phyloP scores from a whole-genome alignment of 352 stramenopile genomes.

The Phytophthora megakarya region DNA sequence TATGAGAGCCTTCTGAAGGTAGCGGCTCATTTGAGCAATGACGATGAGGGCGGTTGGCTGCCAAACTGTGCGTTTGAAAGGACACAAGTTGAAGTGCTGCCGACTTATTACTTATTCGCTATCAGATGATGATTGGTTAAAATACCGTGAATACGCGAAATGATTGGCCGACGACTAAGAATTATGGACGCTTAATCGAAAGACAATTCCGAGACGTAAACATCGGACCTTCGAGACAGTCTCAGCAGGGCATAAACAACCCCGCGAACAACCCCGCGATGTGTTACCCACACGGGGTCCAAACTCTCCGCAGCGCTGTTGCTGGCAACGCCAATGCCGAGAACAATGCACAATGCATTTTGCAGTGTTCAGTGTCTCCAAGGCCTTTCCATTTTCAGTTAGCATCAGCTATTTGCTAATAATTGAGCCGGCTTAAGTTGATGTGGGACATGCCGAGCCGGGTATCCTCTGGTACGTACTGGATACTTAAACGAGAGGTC shows the following conservation, averaged over 20 bases:
- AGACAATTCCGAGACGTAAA: conserved; percentile 8
- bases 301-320: neutral
- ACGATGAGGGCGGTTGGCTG: no score
- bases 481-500: conserved; percentile 1
- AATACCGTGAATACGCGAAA: neutral
- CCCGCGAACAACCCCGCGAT: conserved; percentile 12
- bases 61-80: neutral
- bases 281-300: conserved; percentile 5
- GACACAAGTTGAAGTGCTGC: conserved; percentile 20
- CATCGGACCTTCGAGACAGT: conserved; percentile 18
- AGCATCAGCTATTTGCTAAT: conserved; percentile 3
- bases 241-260: conserved; percentile 17
- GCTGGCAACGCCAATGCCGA: neutral
- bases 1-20: neutral
- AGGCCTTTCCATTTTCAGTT: conserved; percentile 1
- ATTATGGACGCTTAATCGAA: conserved; percentile 12
- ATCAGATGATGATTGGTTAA: neutral
- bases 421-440: conserved; percentile 13
- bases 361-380: neutral
- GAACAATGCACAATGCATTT: neutral
- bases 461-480: neutral
- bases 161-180: conserved; percentile 6
- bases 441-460: conserved; percentile 16
- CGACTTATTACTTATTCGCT: conserved; percentile 3
- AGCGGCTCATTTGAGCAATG: no score